A percentile compares a stretch with the other conserved stretches of the same genome.
phyloP scores from a whole-genome alignment of 768 basidiomycete genomes.

The Pulveroboletus sp. region DNA sequence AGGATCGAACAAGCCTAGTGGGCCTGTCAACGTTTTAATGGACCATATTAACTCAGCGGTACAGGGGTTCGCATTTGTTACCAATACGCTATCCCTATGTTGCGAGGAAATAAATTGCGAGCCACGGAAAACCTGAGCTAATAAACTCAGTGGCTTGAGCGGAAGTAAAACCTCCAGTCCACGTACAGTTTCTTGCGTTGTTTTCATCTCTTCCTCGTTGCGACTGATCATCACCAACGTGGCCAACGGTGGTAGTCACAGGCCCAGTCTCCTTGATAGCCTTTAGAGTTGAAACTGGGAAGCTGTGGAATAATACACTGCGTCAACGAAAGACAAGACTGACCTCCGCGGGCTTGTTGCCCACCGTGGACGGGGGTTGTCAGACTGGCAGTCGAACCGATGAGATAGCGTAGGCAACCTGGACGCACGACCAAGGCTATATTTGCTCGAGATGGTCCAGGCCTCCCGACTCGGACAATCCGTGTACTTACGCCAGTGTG shows the following conservation, averaged over 20 bases:
- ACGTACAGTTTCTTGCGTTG: conserved; percentile 46
- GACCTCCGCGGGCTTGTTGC: too few relatives aligned
- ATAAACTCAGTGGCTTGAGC: too few relatives aligned
- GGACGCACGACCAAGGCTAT: too few relatives aligned
- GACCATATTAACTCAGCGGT: conserved; percentile 84
- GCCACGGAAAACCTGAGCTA: neutral
- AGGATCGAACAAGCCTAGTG: conserved; percentile 76
- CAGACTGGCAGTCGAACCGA: too few relatives aligned
- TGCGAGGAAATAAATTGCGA: neutral
- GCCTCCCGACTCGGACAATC: too few relatives aligned
- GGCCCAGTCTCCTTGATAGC: conserved; percentile 60
- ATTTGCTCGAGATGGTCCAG: too few relatives aligned
- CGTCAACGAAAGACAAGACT: conserved; percentile 7
- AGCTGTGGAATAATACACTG: conserved; percentile 30
- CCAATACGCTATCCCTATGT: conserved; percentile 76
- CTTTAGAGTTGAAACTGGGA: conserved; percentile 63
- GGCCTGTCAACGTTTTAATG: conserved; percentile 75
- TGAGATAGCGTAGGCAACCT: too few relatives aligned
- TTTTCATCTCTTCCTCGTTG: conserved; percentile 49
- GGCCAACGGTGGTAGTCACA: conserved; percentile 65
- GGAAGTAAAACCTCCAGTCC: conserved; percentile 45
- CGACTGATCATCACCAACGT: conserved; percentile 68
- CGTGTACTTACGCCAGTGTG: too few relatives aligned
- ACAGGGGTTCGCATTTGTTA: conserved; percentile 76
- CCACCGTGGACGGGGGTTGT: too few relatives aligned